Conservation (phyloP, 2,329 filamentous ascomycete genomes). For the Stachybotrys chlorohalonatus region DNA sequence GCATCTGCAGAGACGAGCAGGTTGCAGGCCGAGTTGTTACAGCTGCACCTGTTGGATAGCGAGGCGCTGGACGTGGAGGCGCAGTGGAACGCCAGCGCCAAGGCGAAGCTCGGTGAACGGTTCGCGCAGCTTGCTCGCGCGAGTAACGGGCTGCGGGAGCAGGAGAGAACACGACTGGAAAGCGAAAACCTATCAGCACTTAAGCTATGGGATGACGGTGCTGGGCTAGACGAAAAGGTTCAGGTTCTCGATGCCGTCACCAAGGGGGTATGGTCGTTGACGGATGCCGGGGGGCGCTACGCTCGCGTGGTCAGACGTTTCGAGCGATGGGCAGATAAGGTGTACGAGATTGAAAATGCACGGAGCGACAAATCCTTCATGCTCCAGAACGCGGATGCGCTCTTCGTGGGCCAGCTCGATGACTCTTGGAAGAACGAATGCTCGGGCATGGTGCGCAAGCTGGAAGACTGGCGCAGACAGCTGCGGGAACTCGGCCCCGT, state of each 20-base stretch:
- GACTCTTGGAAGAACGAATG: conserved; percentile 51
- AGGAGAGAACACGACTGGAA: conserved; percentile 37
- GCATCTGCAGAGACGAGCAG: conserved; percentile 47
- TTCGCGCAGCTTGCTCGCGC: conserved; percentile 30
- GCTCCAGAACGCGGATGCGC: conserved; percentile 22
- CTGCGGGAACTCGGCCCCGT: conserved; percentile 34
- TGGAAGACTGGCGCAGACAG: conserved; percentile 45
- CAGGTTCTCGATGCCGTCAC: conserved; percentile 49
- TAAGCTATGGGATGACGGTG: conserved; percentile 35
- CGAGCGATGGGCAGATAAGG: conserved; percentile 46
- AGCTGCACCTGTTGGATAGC: conserved; percentile 55
- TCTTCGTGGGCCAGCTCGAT: conserved; percentile 49
- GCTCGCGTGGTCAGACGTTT: conserved; percentile 45
- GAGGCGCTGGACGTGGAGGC: conserved; percentile 33
- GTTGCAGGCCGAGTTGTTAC: conserved; percentile 56
- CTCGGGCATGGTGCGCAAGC: conserved; percentile 37
- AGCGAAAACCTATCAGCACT: conserved; percentile 42
- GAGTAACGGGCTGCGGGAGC: conserved; percentile 22
- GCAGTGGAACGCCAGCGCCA: conserved; percentile 50
- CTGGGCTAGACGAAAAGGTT: conserved; percentile 44
- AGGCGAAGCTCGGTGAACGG: conserved; percentile 32
- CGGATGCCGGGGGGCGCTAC: conserved; percentile 47
- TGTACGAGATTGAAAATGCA: conserved; percentile 36
- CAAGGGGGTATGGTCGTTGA: conserved; percentile 47
- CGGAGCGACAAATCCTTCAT: conserved; percentile 26